Base-by-base conservation (phyloP, 495 filamentous ascomycete genomes). In the Aspergillus asperescens region DNA sequence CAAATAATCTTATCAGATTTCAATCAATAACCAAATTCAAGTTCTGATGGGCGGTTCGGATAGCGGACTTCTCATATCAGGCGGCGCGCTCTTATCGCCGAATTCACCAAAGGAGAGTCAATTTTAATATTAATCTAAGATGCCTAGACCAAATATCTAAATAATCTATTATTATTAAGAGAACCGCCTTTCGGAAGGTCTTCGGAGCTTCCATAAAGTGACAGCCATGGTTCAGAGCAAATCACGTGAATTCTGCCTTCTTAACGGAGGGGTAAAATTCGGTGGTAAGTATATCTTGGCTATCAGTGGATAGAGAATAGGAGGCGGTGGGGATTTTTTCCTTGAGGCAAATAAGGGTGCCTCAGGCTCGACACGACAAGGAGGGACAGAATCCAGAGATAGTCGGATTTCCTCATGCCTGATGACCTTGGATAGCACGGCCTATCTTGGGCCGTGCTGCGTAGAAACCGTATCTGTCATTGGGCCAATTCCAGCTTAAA, bases 1-100 rank as follows among this genome's bases (percentile, higher is more conserved):
- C n/a, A n/a, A n/a, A n/a, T n/a, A n/a, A 49, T 39, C 46, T 49
- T 49, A 49, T 49, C 46, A 27, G 46, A 49, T 49, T 48, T 19
- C 16, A 32, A n/a, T n/a, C n/a, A 19, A 38, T 27, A 27, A 38
- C 46, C 31, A 22, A 37, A 5, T 7, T 22, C 19, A 18, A 27
- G 32, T 28, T 38, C 32, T 32, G 32, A 28, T 49, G 15, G 19
- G 13, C 22, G 46, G 32, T 15, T 27, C 31, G 34, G 34, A 7
- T 27, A 20, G 46, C 6, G 28, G 44, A 43, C 32, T 13, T 15
- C 16, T 7, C 13, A 49, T 13, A 19, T 38, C 25, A 20, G 44
- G 44, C 35, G 44, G 44, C 44, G 13, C 29, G 18, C 18, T 4
- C 18, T 29, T 18, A 20, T 34, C 4, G 22, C 39, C 20, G 22